These are phyloP conservation scores for Alloteropsis semialata DNA, from an alignment of 176 grass and related monocot genomes.

Conservation along the genomic window DNA sequence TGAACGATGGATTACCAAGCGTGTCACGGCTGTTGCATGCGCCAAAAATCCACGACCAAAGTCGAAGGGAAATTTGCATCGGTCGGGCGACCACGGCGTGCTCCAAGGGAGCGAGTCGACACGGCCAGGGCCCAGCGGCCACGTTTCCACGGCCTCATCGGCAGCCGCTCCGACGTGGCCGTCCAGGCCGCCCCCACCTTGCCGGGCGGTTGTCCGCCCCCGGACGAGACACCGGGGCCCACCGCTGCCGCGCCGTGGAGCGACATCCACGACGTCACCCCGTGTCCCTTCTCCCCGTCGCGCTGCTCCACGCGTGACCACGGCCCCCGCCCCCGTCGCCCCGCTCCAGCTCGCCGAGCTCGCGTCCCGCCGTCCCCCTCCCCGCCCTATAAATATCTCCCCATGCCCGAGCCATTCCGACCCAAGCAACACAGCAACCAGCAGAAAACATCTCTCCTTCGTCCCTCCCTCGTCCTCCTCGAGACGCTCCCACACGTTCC, in stretches of 20 bases:
- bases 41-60: not conserved
- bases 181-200: constrained; percentile 15
- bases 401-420: constrained; percentile 18
- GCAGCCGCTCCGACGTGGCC: constrained; percentile 6
- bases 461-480: not conserved
- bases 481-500: not conserved
- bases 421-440: not conserved
- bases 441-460: constrained; percentile 36
- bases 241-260: constrained; percentile 17
- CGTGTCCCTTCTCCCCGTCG: constrained; percentile 25
- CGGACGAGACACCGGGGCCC: constrained; percentile 52
- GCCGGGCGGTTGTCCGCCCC: constrained; percentile 59
- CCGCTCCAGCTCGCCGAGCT: not conserved
- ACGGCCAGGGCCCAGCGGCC: not conserved
- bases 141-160: constrained; percentile 31
- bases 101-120: not conserved
- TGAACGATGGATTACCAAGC: not conserved
- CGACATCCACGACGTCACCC: constrained; percentile 50
- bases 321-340: not conserved
- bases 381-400: constrained; percentile 51
- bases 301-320: not conserved
- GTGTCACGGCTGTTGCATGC: not conserved
- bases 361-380: not conserved
- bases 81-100: not conserved
- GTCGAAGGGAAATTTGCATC: not conserved